phyloP scores from a whole-genome alignment of 768 basidiomycete genomes.

The Lentinula boryana region DNA sequence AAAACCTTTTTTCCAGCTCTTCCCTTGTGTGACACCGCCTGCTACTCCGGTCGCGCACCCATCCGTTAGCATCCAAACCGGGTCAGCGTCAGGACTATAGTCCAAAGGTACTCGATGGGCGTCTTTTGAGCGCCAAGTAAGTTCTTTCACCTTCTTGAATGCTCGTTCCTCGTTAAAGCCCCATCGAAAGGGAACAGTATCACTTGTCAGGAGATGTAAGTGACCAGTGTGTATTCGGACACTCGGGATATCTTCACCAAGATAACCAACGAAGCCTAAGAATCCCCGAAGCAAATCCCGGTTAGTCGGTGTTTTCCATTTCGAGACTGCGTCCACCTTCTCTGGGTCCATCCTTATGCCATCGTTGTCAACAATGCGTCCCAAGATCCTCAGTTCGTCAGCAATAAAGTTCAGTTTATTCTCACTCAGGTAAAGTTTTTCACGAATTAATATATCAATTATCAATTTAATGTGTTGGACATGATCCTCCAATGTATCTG shows the following conservation, averaged over 20 bases:
- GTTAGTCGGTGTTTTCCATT: conserved; percentile 19
- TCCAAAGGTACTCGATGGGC: conserved; percentile 15
- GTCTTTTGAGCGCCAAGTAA: not conserved
- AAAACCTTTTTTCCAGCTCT: conserved; percentile 14
- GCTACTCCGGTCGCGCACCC: conserved; percentile 22
- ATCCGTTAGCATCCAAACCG: conserved; percentile 25
- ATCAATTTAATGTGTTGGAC: conserved; percentile 16
- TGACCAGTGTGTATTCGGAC: conserved; percentile 21
- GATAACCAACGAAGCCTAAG: conserved; percentile 25
- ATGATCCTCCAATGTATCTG: conserved; percentile 23
- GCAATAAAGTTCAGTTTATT: conserved; percentile 22
- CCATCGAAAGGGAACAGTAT: conserved; percentile 2
- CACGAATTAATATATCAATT: conserved; percentile 19
- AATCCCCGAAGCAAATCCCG: conserved; percentile 22
- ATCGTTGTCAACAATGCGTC: conserved; percentile 17
- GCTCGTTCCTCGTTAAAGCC: not conserved
- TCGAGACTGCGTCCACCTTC: conserved; percentile 24
- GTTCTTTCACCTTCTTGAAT: not conserved
- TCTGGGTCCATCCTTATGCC: conserved; percentile 24
- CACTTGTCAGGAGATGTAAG: conserved; percentile 10
- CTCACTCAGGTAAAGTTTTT: conserved; percentile 25
- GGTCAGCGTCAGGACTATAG: conserved; percentile 9
- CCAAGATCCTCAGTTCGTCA: conserved; percentile 18
- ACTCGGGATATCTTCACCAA: conserved; percentile 15
- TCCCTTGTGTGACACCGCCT: conserved; percentile 20